Conservation (phyloP, 352 stramenopile genomes). For the Phytopythium chamaehyphon region DNA sequence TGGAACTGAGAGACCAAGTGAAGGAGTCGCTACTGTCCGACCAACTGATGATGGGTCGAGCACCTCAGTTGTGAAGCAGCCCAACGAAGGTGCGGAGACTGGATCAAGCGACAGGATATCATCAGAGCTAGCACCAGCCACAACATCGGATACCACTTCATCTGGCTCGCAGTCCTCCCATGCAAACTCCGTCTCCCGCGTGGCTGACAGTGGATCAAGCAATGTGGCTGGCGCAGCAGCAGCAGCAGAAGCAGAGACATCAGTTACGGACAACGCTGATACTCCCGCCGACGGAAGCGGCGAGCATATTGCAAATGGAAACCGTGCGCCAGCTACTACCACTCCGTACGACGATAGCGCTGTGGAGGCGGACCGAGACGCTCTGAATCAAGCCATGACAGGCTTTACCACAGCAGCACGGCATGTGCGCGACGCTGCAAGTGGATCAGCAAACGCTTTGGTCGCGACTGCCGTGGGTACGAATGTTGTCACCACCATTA, state of each 20-base stretch:
- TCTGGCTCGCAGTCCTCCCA: no score
- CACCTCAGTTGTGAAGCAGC: no score
- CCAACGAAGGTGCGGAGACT: background rate
- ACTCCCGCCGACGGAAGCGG: background rate
- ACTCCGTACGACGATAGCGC: slow-evolving; percentile 1
- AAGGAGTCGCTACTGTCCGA: background rate
- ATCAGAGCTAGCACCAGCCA: background rate
- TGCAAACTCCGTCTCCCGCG: no score
- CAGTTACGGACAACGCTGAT: no score
- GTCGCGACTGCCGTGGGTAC: slow-evolving; percentile 43
- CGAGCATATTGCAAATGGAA: slow-evolving; percentile 1
- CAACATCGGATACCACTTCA: no score
- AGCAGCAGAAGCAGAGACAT: no score
- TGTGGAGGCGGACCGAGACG: slow-evolving; percentile 9
- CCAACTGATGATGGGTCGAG: background rate
- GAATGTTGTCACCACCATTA: slow-evolving; percentile 45
- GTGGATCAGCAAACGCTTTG: slow-evolving; percentile 45
- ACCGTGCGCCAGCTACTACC: background rate
- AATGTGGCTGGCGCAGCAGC: no score
- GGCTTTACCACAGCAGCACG: slow-evolving; percentile 18
- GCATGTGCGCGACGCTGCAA: slow-evolving; percentile 29
- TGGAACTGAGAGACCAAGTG: background rate
- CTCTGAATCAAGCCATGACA: slow-evolving; percentile 18
- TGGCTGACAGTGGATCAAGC: no score
- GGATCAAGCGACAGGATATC: background rate